Percentiles rank a stretch among this genome's conserved stretches.
phyloP scores from a whole-genome alignment of 2,329 filamentous ascomycete species.

The Aspergillus cejpii region DNA sequence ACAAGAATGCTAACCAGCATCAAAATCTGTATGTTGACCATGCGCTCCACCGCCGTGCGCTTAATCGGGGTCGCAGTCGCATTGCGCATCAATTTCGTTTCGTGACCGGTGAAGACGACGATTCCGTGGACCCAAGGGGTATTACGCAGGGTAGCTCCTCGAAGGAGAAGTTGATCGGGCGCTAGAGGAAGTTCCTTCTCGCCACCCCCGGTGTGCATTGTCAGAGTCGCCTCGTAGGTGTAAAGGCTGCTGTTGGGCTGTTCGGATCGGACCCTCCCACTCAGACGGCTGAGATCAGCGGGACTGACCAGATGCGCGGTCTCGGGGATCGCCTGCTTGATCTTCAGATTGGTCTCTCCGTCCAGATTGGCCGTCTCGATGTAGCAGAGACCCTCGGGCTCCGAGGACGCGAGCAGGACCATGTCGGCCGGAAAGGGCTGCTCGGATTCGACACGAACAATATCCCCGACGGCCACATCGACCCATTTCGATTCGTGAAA shows the following conservation, averaged over 20 bases:
- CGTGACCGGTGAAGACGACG: constrained; percentile 94
- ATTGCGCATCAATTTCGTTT: constrained; percentile 98
- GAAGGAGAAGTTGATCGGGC: constrained; percentile 85
- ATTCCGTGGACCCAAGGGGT: constrained; percentile 95
- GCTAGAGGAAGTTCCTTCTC: constrained; percentile 87
- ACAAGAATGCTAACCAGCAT: constrained; percentile 81
- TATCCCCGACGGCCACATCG: constrained; percentile 85
- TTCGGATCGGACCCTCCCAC: constrained; percentile 83
- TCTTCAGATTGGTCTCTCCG: constrained; percentile 96
- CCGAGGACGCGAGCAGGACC: constrained; percentile 85
- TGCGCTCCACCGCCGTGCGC: constrained; percentile 87
- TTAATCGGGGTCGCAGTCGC: constrained; percentile 97
- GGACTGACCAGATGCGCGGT: constrained; percentile 82
- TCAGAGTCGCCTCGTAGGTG: constrained; percentile 94
- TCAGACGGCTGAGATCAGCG: constrained; percentile 74
- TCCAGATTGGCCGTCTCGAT: constrained; percentile 98
- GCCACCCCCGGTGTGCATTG: constrained; percentile 79
- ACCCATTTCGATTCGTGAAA: constrained; percentile 92
- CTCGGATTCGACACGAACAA: constrained; percentile 88
- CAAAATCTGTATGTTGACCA: constrained; percentile 89
- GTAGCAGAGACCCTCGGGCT: constrained; percentile 95
- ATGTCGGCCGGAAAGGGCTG: constrained; percentile 91
- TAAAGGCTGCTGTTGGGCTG: constrained; percentile 98
- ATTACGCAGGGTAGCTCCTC: constrained; percentile 89
- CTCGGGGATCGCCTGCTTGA: constrained; percentile 94